Conservation (phyloP, 2,329 filamentous ascomycete genomes). For the Lachnellula suecica region DNA sequence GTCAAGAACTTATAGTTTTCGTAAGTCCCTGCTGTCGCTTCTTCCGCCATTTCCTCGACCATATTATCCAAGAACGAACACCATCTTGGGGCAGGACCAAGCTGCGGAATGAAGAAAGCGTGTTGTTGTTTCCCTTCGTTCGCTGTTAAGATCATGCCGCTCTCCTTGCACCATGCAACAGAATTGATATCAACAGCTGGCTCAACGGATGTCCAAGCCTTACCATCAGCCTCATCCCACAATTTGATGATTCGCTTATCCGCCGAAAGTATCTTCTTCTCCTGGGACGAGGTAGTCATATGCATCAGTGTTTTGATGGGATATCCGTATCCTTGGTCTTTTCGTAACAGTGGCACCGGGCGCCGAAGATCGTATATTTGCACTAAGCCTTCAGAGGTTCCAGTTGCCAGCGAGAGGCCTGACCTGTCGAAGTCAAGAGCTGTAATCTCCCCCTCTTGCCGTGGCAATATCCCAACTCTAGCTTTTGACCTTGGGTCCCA, state of each 20-base stretch:
- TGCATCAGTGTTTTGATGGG: slow-evolving; percentile 82
- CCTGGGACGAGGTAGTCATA: slow-evolving; percentile 68
- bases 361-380: slow-evolving; percentile 91
- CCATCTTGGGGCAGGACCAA: slow-evolving; percentile 92
- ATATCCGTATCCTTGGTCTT: slow-evolving; percentile 95
- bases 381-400: slow-evolving; percentile 83
- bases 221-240: slow-evolving; percentile 81
- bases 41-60: slow-evolving; percentile 97
- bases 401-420: slow-evolving; percentile 81
- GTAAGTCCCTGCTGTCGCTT: slow-evolving; percentile 76
- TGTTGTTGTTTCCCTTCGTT: slow-evolving; percentile 97
- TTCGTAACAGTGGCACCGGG: slow-evolving; percentile 79
- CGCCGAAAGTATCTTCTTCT: slow-evolving; percentile 85
- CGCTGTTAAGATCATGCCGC: slow-evolving; percentile 92
- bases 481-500: slow-evolving; percentile 89
- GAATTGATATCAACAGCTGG: slow-evolving; percentile 93
- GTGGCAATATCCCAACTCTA: slow-evolving; percentile 73
- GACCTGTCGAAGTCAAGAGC: slow-evolving; percentile 83
- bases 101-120: slow-evolving; percentile 89
- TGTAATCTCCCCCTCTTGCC: slow-evolving; percentile 72
- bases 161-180: slow-evolving; percentile 88
- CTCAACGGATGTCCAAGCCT: slow-evolving; percentile 93
- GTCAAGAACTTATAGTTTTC: slow-evolving; percentile 99
- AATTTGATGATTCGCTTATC: slow-evolving; percentile 98
- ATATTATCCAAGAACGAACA: slow-evolving; percentile 96